Evolutionary conservation across 75 land plant genomes (phyloP).

Genomic region (Sequoia sempervirens): DNA sequence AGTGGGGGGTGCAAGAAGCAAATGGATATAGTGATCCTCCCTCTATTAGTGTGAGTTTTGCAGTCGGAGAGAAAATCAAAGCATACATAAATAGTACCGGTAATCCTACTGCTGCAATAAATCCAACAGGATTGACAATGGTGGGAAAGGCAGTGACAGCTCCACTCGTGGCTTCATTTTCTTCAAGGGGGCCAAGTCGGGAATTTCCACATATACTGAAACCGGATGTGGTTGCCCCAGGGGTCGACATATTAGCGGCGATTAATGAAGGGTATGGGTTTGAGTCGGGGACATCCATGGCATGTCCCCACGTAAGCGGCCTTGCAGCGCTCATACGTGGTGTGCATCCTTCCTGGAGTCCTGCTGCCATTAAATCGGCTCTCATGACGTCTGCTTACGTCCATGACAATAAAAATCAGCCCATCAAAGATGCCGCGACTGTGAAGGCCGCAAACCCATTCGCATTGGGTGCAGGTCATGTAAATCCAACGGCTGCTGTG

Average conservation of each 20-base stretch:
- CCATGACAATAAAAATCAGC: too few species aligned
- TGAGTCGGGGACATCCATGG: too few species aligned
- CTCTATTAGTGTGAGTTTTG: background rate
- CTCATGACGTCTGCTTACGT: too few species aligned
- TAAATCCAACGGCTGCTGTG: slow-evolving; percentile 45
- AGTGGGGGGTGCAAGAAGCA: too few species aligned
- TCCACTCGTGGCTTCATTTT: slow-evolving; percentile 7
- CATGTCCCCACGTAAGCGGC: too few species aligned
- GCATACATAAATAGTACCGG: slow-evolving; percentile 9
- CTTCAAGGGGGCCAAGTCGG: slow-evolving; percentile 6
- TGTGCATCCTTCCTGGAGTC: too few species aligned
- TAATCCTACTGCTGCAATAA: slow-evolving; percentile 19
- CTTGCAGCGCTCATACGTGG: too few species aligned
- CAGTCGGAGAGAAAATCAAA: background rate
- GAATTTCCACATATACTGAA: too few species aligned
- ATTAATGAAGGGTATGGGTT: too few species aligned
- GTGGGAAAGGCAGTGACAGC: background rate
- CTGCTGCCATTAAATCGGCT: too few species aligned
- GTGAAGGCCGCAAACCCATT: slow-evolving; percentile 8
- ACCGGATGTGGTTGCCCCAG: too few species aligned
- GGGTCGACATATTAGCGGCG: too few species aligned
- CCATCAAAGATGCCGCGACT: slow-evolving; percentile 27
- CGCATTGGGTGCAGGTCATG: slow-evolving; percentile 65
- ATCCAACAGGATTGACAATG: background rate
- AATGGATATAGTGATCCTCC: background rate